Conservation (phyloP, 768 basidiomycete genomes). For the Chalciporus piperatus region DNA sequence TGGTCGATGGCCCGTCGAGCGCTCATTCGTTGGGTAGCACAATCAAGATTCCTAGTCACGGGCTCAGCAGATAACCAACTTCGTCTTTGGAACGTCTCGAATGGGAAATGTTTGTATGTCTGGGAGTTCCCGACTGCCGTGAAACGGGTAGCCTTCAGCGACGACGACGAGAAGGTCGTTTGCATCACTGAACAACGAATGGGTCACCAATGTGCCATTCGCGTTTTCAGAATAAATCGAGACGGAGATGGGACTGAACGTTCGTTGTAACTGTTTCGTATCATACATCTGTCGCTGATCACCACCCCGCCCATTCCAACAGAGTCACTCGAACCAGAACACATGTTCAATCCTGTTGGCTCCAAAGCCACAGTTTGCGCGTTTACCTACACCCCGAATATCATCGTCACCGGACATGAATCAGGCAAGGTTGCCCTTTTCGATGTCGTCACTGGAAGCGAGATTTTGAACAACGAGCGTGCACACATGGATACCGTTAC, state of each 20-base stretch:
- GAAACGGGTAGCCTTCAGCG: slow-evolving; percentile 91
- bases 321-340: slow-evolving; percentile 76
- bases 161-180: slow-evolving; percentile 77
- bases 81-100: slow-evolving; percentile 84
- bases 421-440: slow-evolving; percentile 93
- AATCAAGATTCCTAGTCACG: slow-evolving; percentile 83
- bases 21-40: slow-evolving; percentile 43
- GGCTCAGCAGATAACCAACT: slow-evolving; percentile 94
- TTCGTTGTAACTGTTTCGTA: slow-evolving; percentile 38
- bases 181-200: slow-evolving; percentile 98
- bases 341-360: slow-evolving; percentile 84
- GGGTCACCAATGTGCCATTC: slow-evolving; percentile 88
- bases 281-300: neutral
- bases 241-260: slow-evolving; percentile 80
- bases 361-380: slow-evolving; percentile 97
- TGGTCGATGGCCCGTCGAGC: too few species aligned
- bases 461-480: slow-evolving; percentile 78
- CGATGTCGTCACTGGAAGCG: slow-evolving; percentile 84
- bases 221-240: slow-evolving; percentile 84
- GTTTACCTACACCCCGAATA: slow-evolving; percentile 73
- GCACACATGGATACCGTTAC: slow-evolving; percentile 87
- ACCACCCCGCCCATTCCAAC: slow-evolving; percentile 4
- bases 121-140: slow-evolving; percentile 99
- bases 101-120: slow-evolving; percentile 87
- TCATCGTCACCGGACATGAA: slow-evolving; percentile 94